Base-by-base conservation (phyloP, 495 filamentous ascomycete species). In the Penicillium canescens region DNA sequence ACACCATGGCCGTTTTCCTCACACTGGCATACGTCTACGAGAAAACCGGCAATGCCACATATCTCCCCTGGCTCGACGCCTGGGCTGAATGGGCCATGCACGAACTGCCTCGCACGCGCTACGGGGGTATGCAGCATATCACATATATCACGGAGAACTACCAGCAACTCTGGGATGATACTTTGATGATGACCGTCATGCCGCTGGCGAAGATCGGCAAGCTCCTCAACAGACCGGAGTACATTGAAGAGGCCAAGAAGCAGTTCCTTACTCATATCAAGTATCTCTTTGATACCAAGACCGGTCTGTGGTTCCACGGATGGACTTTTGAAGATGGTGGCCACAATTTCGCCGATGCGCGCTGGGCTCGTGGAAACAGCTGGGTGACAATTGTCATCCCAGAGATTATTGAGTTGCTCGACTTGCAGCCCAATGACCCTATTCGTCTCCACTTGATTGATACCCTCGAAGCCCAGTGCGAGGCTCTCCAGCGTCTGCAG, bases 31-130 rank as follows among this genome's bases (percentile, higher is more conserved):
- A 82, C 50, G 74, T 90, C 12, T 89, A 90, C 57, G 85, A 90
- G 63, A 81, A 82, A 55, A 86, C 82, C 0, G 64, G 77, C 9
- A 84, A 88, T 48, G 54, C 62, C 46, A 78, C 78, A 0, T 90
- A 86, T 49, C 67, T 87, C 3, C 81, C 84, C 1, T 89, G 84
- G 85, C 77, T 91, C 1, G 87, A 89, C 54, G 70, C 79, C 40
- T 91, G 87, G 87, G 87, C 76, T 3, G 86, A 90, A 55, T 90
- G 87, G 87, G 85, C 84, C 1, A 89, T 88, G 78, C 74, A 89
- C 62, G 86, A 86, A 44, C 76, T 90, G 2, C 78, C 79, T 24
- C 79, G 87, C 23, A 90, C 87, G 6, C 79, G 77, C 14, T 83
- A 82, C 62, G 86, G 86, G 34, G 87, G 87, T 48, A 86, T 90